These are phyloP conservation scores for Colletotrichum incanum DNA, from an alignment of 2,329 filamentous ascomycete species.

Conservation along the genomic window DNA sequence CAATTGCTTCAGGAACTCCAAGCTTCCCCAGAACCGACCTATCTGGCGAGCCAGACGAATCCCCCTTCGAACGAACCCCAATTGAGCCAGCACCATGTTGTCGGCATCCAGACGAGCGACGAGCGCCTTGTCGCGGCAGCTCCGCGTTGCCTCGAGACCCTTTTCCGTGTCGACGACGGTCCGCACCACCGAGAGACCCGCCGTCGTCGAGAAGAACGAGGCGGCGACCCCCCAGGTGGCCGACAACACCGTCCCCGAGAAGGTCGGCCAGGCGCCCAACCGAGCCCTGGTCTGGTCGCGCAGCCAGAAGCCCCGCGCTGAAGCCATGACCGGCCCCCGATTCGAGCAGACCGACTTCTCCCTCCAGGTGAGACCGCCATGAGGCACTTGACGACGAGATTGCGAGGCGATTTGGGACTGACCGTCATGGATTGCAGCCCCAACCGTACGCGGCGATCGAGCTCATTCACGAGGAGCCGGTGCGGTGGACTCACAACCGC, in stretches of 20 bases:
- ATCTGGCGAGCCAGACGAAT: slow-evolving; percentile 34
- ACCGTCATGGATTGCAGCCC: slow-evolving; percentile 71
- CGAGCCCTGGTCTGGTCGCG: slow-evolving; percentile 84
- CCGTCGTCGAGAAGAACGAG: slow-evolving; percentile 57
- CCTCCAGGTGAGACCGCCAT: slow-evolving; percentile 79
- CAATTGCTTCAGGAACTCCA: slow-evolving; percentile 41
- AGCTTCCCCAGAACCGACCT: slow-evolving; percentile 33
- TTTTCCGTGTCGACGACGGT: slow-evolving; percentile 62
- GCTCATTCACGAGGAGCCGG: slow-evolving; percentile 95
- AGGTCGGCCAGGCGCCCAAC: slow-evolving; percentile 88
- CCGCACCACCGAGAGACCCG: slow-evolving; percentile 56
- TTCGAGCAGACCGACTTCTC: slow-evolving; percentile 98
- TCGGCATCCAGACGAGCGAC: slow-evolving; percentile 59
- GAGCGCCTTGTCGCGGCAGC: slow-evolving; percentile 60
- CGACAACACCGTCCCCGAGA: slow-evolving; percentile 60
- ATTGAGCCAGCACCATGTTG: slow-evolving; percentile 59
- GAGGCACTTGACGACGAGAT: slow-evolving; percentile 6
- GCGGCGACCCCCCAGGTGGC: slow-evolving; percentile 61
- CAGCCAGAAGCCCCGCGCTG: slow-evolving; percentile 84
- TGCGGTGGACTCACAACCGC: slow-evolving; percentile 89
- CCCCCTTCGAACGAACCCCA: slow-evolving; percentile 28
- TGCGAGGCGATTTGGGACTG: background rate
- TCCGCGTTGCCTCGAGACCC: slow-evolving; percentile 61
- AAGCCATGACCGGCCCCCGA: slow-evolving; percentile 92
- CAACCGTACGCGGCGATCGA: slow-evolving; percentile 92